phyloP scores from a whole-genome alignment of 331 rosid species.

The Stylosanthes scabra region DNA sequence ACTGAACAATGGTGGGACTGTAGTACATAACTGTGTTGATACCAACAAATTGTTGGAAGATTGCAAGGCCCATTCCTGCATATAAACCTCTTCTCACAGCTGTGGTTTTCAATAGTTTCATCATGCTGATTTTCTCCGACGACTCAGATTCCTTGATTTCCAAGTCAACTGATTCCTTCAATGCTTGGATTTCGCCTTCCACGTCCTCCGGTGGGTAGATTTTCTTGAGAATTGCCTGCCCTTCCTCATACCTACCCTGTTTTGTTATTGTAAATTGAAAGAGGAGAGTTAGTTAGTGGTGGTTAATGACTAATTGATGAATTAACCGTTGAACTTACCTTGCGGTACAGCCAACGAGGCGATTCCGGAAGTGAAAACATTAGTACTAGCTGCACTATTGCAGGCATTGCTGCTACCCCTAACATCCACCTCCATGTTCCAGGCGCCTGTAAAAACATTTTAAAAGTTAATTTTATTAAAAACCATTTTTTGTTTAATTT shows the following conservation, averaged over 20 bases:
- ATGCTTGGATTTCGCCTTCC: conserved; percentile 44
- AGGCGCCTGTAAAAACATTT: conserved; percentile 50
- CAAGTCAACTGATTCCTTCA: conserved; percentile 52
- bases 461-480: neutral
- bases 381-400: conserved; percentile 43
- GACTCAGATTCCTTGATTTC: conserved; percentile 38
- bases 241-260: conserved; percentile 58
- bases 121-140: conserved; percentile 38
- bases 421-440: conserved; percentile 66
- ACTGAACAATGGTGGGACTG: conserved; percentile 56
- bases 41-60: conserved; percentile 64
- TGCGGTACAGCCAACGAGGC: conserved; percentile 63
- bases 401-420: conserved; percentile 60
- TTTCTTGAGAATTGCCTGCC: conserved; percentile 38
- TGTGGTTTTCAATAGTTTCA: conserved; percentile 44
- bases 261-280: neutral
- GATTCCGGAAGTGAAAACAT: conserved; percentile 65
- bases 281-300: neutral
- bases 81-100: conserved; percentile 54
- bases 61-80: conserved; percentile 58
- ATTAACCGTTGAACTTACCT: conserved; percentile 35
- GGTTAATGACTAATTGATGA: neutral
- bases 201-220: conserved; percentile 49
- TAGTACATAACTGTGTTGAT: conserved; percentile 66
- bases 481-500: too few relatives aligned